Percentiles rank a stretch among this genome's conserved stretches.
Conservation (phyloP, 2,329 filamentous ascomycete genomes). For the Venturia aucupariae region DNA sequence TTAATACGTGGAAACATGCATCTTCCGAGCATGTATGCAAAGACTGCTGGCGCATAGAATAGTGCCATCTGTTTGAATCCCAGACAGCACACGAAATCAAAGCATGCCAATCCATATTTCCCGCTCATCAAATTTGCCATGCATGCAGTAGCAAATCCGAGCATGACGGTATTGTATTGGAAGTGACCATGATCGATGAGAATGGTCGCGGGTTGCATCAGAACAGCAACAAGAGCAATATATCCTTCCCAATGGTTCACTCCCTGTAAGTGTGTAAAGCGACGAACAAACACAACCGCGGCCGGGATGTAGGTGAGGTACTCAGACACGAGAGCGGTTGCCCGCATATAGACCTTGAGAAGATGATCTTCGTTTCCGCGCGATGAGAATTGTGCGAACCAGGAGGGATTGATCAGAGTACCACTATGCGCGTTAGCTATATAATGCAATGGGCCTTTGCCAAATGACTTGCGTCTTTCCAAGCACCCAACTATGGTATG, state of each 20-base stretch:
- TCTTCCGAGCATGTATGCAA: conserved; percentile 80
- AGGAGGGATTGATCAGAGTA: conserved; percentile 63
- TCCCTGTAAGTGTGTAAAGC: conserved; percentile 65
- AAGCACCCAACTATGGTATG: conserved; percentile 95
- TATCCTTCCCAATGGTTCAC: conserved; percentile 75
- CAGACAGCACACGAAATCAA: conserved; percentile 90
- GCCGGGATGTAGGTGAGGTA: conserved; percentile 85
- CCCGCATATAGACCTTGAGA: conserved; percentile 93
- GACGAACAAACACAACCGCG: conserved; percentile 72
- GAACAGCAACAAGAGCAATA: conserved; percentile 76
- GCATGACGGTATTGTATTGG: conserved; percentile 98
- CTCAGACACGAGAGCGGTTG: conserved; percentile 81
- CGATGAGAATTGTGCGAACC: conserved; percentile 80
- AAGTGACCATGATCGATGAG: conserved; percentile 94
- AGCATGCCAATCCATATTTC: conserved; percentile 74
- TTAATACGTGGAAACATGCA: conserved; percentile 70
- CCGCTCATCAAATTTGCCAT: conserved; percentile 84
- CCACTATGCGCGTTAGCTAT: conserved; percentile 42
- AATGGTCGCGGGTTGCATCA: conserved; percentile 86
- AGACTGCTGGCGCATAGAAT: conserved; percentile 90
- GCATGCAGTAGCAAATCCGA: conserved; percentile 77
- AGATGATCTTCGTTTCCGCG: conserved; percentile 69
- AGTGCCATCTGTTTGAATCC: conserved; percentile 99
- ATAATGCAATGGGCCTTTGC: background rate
- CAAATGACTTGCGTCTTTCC: conserved; percentile 58